These are phyloP conservation scores for Ochetophila trinervis DNA, from an alignment of 306 rosid genomes.

Conservation along the genomic window DNA sequence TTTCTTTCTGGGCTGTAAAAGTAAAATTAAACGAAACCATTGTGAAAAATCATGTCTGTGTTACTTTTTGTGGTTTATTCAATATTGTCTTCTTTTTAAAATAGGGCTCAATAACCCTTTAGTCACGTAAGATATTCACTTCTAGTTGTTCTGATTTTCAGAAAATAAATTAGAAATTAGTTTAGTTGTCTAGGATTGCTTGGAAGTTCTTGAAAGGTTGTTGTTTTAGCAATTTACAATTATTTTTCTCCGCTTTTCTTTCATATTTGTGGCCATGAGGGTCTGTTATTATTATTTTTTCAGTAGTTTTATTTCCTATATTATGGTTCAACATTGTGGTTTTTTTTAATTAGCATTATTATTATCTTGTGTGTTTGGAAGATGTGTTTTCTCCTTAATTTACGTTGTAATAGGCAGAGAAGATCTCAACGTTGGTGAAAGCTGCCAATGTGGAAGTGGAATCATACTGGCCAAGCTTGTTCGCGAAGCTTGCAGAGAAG, in stretches of 20 bases:
- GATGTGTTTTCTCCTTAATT: not conserved
- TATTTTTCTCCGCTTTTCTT: no score
- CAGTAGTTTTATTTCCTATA: no score
- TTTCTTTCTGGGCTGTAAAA: not conserved
- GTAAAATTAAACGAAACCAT: not conserved
- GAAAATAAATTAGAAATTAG: no score
- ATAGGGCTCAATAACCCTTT: no score
- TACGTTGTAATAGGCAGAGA: conserved; percentile 46
- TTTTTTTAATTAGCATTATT: not conserved
- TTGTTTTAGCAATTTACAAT: no score
- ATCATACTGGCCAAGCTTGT: conserved; percentile 67
- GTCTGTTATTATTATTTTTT: not conserved
- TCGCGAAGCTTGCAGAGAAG: conserved; percentile 66
- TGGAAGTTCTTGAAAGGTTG: no score
- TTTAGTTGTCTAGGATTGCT: no score
- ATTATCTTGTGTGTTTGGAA: not conserved
- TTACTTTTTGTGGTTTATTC: not conserved
- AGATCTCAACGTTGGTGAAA: conserved; percentile 51
- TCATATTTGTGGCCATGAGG: no score
- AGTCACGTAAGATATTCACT: no score
- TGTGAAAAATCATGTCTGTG: not conserved
- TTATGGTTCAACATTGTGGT: no score
- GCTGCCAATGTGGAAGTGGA: conserved; percentile 53
- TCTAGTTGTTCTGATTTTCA: no score
- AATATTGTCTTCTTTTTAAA: no score